A percentile compares a stretch with the other conserved stretches of the same genome.
These are phyloP conservation scores for Phoenix roebelenii DNA, from an alignment of 176 grass and related monocot species.

Conservation along the genomic window DNA sequence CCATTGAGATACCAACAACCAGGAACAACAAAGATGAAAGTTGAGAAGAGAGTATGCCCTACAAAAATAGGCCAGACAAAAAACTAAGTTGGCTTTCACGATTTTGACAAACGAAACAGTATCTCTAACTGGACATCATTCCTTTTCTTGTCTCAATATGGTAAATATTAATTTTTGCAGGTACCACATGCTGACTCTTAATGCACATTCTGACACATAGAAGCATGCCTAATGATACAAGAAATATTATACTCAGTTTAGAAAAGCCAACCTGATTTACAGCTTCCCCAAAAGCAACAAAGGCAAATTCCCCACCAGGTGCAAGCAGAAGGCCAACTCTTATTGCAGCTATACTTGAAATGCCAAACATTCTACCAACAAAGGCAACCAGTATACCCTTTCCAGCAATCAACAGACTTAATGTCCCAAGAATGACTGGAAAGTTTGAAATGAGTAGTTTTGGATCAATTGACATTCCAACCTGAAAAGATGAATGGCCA, in stretches of 20 bases:
- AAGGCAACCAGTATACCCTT: conserved; percentile 82
- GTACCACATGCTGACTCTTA: no score
- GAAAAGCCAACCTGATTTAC: conserved; percentile 75
- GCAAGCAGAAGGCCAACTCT: conserved; percentile 90
- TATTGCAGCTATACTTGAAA: conserved; percentile 81
- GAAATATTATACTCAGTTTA: background rate
- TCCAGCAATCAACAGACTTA: conserved; percentile 65
- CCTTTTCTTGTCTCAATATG: no score
- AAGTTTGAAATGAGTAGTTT: conserved; percentile 89
- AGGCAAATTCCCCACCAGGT: conserved; percentile 98
- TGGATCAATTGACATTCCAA: conserved; percentile 98
- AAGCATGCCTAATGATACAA: no score
- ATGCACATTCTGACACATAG: no score
- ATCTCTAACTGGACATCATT: no score
- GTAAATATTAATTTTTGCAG: no score
- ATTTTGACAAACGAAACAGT: no score
- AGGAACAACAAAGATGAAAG: conserved; percentile 92
- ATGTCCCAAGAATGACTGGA: conserved; percentile 50
- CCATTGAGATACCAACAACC: conserved; percentile 97
- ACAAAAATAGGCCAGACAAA: conserved; percentile 7
- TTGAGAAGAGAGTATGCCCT: conserved; percentile 81
- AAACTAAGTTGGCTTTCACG: background rate
- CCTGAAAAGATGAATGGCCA: conserved; percentile 41
- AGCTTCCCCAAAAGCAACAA: conserved; percentile 97
- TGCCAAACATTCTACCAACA: conserved; percentile 81